These are phyloP conservation scores for Wickerhamomyces ciferrii DNA, from an alignment of 805 yeast species.

Conservation along the genomic window DNA sequence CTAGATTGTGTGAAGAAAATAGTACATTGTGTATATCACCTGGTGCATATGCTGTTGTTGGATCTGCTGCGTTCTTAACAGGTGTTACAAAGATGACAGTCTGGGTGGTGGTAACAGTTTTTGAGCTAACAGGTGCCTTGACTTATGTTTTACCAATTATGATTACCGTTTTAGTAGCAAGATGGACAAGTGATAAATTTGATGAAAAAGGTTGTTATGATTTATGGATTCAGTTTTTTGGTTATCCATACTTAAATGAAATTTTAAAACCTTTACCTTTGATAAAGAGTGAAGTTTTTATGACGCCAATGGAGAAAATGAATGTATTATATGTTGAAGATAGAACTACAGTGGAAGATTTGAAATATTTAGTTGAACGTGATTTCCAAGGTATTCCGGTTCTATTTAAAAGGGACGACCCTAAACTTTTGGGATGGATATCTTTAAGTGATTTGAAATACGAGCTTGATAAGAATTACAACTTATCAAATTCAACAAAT, in stretches of 20 bases:
- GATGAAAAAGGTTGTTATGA: slow-evolving; percentile 63
- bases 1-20: slow-evolving; percentile 35
- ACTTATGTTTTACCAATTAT: slow-evolving; percentile 80
- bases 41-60: slow-evolving; percentile 84
- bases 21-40: slow-evolving; percentile 63
- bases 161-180: slow-evolving; percentile 74
- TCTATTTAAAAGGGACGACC: slow-evolving; percentile 28
- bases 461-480: slow-evolving; percentile 16
- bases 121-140: slow-evolving; percentile 83
- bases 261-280: slow-evolving; percentile 35
- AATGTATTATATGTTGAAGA: slow-evolving; percentile 29
- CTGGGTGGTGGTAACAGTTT: slow-evolving; percentile 72
- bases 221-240: slow-evolving; percentile 37
- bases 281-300: slow-evolving; percentile 25
- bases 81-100: slow-evolving; percentile 80
- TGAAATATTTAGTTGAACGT: slow-evolving; percentile 16
- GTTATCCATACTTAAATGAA: slow-evolving; percentile 38
- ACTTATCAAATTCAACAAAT: background rate
- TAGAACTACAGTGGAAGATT: slow-evolving; percentile 18
- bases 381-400: slow-evolving; percentile 39
- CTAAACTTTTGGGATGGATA: slow-evolving; percentile 37
- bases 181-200: slow-evolving; percentile 64
- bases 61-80: slow-evolving; percentile 78
- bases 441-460: slow-evolving; percentile 29
- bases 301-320: slow-evolving; percentile 27